These are phyloP conservation scores for Penicillium freii DNA, from an alignment of 2,329 filamentous ascomycete genomes.

Conservation along the genomic window DNA sequence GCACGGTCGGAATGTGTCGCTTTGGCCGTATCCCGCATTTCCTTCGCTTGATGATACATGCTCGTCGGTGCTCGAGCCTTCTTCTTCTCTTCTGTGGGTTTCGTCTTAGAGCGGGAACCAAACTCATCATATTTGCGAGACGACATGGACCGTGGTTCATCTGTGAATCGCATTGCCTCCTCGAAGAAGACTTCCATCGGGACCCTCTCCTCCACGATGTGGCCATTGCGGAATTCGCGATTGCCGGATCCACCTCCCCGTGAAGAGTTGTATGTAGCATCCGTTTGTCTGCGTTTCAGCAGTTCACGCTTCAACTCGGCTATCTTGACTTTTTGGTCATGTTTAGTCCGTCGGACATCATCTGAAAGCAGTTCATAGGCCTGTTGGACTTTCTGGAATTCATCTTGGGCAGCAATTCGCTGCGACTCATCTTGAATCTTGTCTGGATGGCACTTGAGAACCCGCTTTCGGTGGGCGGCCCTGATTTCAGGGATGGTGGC, in stretches of 20 bases:
- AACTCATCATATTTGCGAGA: slow-evolving; percentile 43
- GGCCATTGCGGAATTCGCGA: slow-evolving; percentile 44
- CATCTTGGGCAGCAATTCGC: slow-evolving; percentile 75
- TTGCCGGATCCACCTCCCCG: slow-evolving; percentile 20
- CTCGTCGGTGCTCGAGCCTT: slow-evolving; percentile 31
- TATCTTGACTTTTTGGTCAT: slow-evolving; percentile 72
- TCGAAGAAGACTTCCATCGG: slow-evolving; percentile 41
- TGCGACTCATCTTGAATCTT: slow-evolving; percentile 76
- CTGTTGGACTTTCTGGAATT: slow-evolving; percentile 89
- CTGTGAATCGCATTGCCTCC: slow-evolving; percentile 38
- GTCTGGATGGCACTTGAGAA: slow-evolving; percentile 86
- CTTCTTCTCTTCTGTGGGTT: slow-evolving; percentile 40
- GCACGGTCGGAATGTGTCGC: slow-evolving; percentile 35
- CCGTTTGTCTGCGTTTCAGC: slow-evolving; percentile 45
- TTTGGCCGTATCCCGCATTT: slow-evolving; percentile 34
- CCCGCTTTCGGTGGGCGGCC: slow-evolving; percentile 77
- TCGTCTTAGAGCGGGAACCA: slow-evolving; percentile 34
- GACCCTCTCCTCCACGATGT: slow-evolving; percentile 45
- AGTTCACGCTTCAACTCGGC: slow-evolving; percentile 62
- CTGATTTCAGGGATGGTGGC: slow-evolving; percentile 71
- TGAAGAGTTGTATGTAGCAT: slow-evolving; percentile 20
- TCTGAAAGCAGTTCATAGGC: slow-evolving; percentile 90
- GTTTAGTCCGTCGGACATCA: slow-evolving; percentile 67
- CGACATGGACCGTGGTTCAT: slow-evolving; percentile 38
- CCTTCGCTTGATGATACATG: slow-evolving; percentile 30